These are phyloP conservation scores for Pythium oligandrum DNA, from an alignment of 352 stramenopile species.

Conservation along the genomic window DNA sequence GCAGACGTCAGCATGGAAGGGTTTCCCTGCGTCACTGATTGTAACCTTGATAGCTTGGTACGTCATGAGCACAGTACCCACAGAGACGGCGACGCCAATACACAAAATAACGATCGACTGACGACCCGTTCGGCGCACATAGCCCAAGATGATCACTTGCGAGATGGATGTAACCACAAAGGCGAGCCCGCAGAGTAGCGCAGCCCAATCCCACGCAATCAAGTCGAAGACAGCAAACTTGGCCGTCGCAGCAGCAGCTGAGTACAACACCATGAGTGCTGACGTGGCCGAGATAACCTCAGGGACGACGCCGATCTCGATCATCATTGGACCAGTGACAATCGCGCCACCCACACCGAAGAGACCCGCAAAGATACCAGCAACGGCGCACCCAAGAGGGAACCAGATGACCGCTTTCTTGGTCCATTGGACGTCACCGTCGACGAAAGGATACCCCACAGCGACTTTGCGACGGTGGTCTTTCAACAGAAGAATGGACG, in stretches of 20 bases:
- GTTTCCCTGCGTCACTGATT: slow-evolving; percentile 30
- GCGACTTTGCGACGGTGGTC: slow-evolving; percentile 33
- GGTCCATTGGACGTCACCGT: slow-evolving; percentile 42
- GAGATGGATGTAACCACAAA: slow-evolving; percentile 45
- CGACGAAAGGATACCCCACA: slow-evolving; percentile 29
- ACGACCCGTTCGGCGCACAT: slow-evolving; percentile 41
- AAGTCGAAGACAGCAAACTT: slow-evolving; percentile 54
- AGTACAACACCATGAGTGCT: slow-evolving; percentile 53
- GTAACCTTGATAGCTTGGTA: slow-evolving; percentile 42
- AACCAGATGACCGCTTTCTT: slow-evolving; percentile 32
- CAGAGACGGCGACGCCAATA: slow-evolving; percentile 31
- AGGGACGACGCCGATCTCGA: slow-evolving; percentile 50
- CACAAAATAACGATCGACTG: slow-evolving; percentile 54
- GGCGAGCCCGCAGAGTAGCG: slow-evolving; percentile 30
- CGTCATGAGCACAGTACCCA: slow-evolving; percentile 42
- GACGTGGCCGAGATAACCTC: slow-evolving; percentile 44
- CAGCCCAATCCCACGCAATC: slow-evolving; percentile 42
- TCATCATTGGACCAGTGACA: slow-evolving; percentile 52
- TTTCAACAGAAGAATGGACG: slow-evolving; percentile 14
- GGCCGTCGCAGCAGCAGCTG: slow-evolving; percentile 31
- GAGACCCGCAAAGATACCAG: slow-evolving; percentile 37
- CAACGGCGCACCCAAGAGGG: slow-evolving; percentile 27
- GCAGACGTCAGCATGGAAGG: slow-evolving; percentile 31
- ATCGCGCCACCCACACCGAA: slow-evolving; percentile 50
- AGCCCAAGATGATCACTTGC: slow-evolving; percentile 46